These are phyloP conservation scores for Aspergillus vadensis DNA, from an alignment of 2,329 filamentous ascomycete genomes.

Conservation along the genomic window DNA sequence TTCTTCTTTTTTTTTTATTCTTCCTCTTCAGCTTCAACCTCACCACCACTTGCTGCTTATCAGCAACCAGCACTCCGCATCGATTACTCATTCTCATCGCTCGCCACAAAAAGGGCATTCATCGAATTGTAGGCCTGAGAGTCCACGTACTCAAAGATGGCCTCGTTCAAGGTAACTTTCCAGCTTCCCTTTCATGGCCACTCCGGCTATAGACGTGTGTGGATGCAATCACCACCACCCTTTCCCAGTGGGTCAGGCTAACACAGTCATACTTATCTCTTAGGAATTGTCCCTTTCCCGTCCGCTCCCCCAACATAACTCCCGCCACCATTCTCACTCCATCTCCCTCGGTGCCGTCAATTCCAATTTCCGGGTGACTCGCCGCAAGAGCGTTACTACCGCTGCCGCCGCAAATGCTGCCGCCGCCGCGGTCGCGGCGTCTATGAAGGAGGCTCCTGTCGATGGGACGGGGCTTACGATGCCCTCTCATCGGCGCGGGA, in stretches of 20 bases:
- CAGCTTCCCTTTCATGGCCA: conserved; percentile 3
- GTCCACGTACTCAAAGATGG: conserved; percentile 35
- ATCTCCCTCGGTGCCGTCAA: conserved; percentile 76
- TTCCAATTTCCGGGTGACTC: conserved; percentile 80
- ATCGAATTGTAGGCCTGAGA: conserved; percentile 34
- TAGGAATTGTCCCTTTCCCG: conserved; percentile 59
- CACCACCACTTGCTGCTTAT: neutral
- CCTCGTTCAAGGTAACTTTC: conserved; percentile 43
- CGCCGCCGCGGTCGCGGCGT: conserved; percentile 63
- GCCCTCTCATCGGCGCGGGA: conserved; percentile 58
- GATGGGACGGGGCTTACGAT: conserved; percentile 63
- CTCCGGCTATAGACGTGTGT: neutral
- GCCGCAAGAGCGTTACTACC: conserved; percentile 89
- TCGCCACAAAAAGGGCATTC: conserved; percentile 26
- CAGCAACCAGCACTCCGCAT: conserved; percentile 1
- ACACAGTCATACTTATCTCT: conserved; percentile 21
- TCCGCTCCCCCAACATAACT: conserved; percentile 68
- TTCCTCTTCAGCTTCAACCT: neutral
- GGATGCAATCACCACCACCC: neutral
- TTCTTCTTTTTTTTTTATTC: neutral
- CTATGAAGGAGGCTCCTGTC: conserved; percentile 62
- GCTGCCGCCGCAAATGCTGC: conserved; percentile 72
- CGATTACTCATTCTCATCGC: conserved; percentile 12
- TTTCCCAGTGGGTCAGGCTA: conserved; percentile 17
- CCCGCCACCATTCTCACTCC: conserved; percentile 79